Base-by-base conservation (phyloP, 106 monocot species). In the Xerophyta viscosa region DNA sequence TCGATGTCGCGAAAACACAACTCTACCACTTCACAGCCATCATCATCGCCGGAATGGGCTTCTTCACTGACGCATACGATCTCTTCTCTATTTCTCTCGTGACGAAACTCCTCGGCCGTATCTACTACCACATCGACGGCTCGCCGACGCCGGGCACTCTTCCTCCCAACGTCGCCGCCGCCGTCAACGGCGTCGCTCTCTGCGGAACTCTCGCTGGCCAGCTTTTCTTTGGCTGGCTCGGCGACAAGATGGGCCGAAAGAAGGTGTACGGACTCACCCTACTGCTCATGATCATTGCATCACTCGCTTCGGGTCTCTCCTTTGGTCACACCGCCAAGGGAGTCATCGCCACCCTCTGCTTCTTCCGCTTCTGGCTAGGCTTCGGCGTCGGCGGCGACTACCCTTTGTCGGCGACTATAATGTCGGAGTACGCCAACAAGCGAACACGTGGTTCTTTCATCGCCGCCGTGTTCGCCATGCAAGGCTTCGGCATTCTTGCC, bases 61-160 rank as follows among this genome's bases (percentile, higher is more conserved):
- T 92, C 76, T 92, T 92, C 76, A 92, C 91, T 29, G 91, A 92
- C 68, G 91, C 91, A 30, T 92, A 92, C 73, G 86, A 92, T 63
- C 85, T 92, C 57, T 92, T 92, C 73, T 86, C 71, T 68, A 86
- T 92, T 66, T 82, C 91, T 24, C 76, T 92, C 45, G 78, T 92
- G 50, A 82, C 91, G 28, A 92, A 92, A 60, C 81, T 92, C 29
- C 81, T 92, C 29, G 91, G 91, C 24, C 85, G 91, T 47, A 75
- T 82, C 63, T 88, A 88, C 71, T 88, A 72, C 67, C 27, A 24
- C 67, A 56, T 55, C 17, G 39, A 31, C 1, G 30, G 48, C 43
- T 63, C 63, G 15, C 12, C 42, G 0, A 33, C 36, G 6, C 75
- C 67, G 6, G 75, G 75, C 25, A 36, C 45, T 3, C 75, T 75